A percentile compares a stretch with the other conserved stretches of the same genome.
phyloP scores from a whole-genome alignment of 2,329 filamentous ascomycete species.

The Reticulascus tulasneorum region DNA sequence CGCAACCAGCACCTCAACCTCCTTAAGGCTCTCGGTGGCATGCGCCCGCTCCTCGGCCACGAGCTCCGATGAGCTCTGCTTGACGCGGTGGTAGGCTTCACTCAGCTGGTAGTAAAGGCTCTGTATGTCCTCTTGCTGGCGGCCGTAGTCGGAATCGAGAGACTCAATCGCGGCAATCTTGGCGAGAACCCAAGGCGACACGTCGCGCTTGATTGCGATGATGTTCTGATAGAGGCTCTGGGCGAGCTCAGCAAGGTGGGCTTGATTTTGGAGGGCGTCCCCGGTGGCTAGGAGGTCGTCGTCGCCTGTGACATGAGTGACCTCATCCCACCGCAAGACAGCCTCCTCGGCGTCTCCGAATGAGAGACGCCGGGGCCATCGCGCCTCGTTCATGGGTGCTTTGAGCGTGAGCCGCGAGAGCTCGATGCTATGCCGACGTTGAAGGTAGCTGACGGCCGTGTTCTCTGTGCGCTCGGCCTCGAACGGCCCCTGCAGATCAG shows the following conservation, averaged over 20 bases:
- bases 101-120: conserved; percentile 64
- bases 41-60: conserved; percentile 65
- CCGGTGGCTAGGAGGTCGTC: conserved; percentile 17
- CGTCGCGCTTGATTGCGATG: conserved; percentile 42
- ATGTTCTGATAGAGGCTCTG: conserved; percentile 52
- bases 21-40: conserved; percentile 68
- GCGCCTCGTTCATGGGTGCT: conserved; percentile 47
- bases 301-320: conserved; percentile 37
- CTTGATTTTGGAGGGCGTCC: conserved; percentile 11
- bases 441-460: conserved; percentile 45
- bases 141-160: conserved; percentile 59
- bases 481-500: conserved; percentile 53
- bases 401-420: conserved; percentile 24
- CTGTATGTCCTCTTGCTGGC: conserved; percentile 63
- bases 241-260: conserved; percentile 47
- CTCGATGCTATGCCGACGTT: conserved; percentile 59
- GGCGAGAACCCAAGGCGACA: conserved; percentile 58
- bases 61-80: conserved; percentile 64
- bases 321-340: conserved; percentile 62
- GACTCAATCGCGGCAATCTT: conserved; percentile 53
- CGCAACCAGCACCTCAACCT: conserved; percentile 75
- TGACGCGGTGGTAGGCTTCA: conserved; percentile 66
- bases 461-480: conserved; percentile 43
- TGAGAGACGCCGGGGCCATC: conserved; percentile 69
- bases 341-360: conserved; percentile 74